Conservation (phyloP, 495 filamentous ascomycete genomes). For the Podospora anserina region DNA sequence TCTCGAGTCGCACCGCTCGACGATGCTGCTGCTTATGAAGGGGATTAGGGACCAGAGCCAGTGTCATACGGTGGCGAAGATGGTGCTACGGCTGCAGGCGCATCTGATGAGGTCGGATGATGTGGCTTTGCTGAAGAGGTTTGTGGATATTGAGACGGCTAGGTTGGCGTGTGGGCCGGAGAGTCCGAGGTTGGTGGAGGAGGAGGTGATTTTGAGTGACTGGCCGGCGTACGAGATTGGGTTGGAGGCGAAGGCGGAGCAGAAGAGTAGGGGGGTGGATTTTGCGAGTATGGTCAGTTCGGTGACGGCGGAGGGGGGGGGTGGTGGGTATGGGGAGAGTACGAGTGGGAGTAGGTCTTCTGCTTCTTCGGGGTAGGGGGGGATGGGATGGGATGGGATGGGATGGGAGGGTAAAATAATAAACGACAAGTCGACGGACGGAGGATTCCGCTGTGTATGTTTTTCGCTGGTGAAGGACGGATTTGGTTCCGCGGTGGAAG, state of each 20-base stretch:
- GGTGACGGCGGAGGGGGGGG: not conserved
- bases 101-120: constrained; percentile 26
- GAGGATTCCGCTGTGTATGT: not conserved
- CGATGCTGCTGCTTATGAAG: constrained; percentile 36
- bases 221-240: constrained; percentile 27
- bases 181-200: constrained; percentile 14
- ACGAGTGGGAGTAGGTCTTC: not conserved
- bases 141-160: constrained; percentile 24
- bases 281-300: constrained; percentile 23
- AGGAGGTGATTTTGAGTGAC: constrained; percentile 24
- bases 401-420: not conserved
- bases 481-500: not conserved
- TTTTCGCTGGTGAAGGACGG: not conserved
- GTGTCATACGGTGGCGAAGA: constrained; percentile 30
- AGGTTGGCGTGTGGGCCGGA: constrained; percentile 20
- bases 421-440: not conserved
- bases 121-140: constrained; percentile 22
- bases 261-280: constrained; percentile 11
- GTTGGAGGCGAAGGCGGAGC: constrained; percentile 18
- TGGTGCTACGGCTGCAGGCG: constrained; percentile 23
- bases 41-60: constrained; percentile 37
- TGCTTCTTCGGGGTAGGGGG: not conserved
- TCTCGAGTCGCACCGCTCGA: constrained; percentile 32
- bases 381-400: not conserved
- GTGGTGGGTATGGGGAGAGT: not conserved